phyloP scores from a whole-genome alignment of 495 filamentous ascomycete genomes.

The Astrothelium subdiscretum region DNA sequence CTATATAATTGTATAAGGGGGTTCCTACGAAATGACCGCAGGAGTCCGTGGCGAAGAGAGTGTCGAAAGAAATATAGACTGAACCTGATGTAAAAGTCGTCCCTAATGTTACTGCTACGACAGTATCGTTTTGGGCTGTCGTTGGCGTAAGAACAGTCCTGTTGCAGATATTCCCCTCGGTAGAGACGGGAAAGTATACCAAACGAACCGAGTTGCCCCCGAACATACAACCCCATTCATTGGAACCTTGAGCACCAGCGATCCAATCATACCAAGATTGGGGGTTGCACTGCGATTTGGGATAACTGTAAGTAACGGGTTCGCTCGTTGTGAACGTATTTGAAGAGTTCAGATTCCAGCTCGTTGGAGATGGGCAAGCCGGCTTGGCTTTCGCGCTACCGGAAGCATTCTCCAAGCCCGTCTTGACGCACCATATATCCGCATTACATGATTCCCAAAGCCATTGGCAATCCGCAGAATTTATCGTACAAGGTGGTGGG shows the following conservation, averaged over 20 bases:
- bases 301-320: not conserved
- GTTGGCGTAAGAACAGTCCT: not conserved
- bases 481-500: not conserved
- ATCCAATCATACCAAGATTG: not conserved
- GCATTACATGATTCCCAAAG: not conserved
- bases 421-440: no score
- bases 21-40: not conserved
- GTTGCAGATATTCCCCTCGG: not conserved
- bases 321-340: no score
- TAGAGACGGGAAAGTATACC: not conserved
- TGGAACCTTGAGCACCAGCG: not conserved
- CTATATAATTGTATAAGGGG: not conserved
- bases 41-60: not conserved
- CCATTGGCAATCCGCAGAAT: not conserved
- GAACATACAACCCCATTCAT: not conserved
- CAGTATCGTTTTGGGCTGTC: not conserved
- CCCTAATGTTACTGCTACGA: not conserved
- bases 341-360: no score
- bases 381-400: not conserved
- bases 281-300: not conserved
- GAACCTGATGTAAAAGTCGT: not conserved
- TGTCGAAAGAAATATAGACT: not conserved
- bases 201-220: not conserved
- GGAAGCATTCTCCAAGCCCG: no score
- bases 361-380: not conserved